Base-by-base conservation (phyloP, 1,139 yeast species). In the Insectozyma bohioensis region DNA sequence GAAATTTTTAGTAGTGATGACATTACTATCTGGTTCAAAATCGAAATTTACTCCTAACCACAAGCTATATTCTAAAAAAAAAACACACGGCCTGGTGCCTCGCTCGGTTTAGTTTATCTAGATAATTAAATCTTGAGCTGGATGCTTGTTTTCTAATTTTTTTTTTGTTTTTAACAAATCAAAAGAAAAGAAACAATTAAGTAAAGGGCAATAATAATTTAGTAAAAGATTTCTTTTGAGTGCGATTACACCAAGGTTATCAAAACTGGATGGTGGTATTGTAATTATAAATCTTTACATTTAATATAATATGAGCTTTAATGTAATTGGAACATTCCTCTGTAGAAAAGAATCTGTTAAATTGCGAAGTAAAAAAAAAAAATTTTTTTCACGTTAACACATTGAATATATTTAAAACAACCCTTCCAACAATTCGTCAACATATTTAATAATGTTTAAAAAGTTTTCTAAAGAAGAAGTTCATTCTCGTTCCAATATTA, bases 401-500 rank as follows among this genome's bases (percentile, higher is more conserved):
- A n/a, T n/a, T n/a, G n/a, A n/a, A n/a, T n/a, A n/a, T n/a, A n/a
- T n/a, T n/a, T n/a, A n/a, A n/a, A n/a, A n/a, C n/a, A n/a, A n/a
- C n/a, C n/a, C n/a, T n/a, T n/a, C n/a, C n/a, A n/a, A n/a, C n/a
- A n/a, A n/a, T n/a, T n/a, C n/a, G n/a, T n/a, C n/a, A n/a, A n/a
- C n/a, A n/a, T n/a, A n/a, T n/a, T 10, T 4, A 18, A 18, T 18
- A 26, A 75, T 76, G 80, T 75, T 76, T 47, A 72, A 65, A 56
- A 86, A 87, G 58, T 87, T 88, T 63, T 73, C 87, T 20, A 82
- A 78, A 48, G 96, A 87, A 33, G 96, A 88, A 53, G 75, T 88
- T 33, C 95, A 87, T 51, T 83, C 96, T 9, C 82, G 94, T 45
- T 81, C 97, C 10, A 90, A 88, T 54, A 83, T 88, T 58, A 90